Conservation (phyloP, 345 rosid species). For the Salix caprea region DNA sequence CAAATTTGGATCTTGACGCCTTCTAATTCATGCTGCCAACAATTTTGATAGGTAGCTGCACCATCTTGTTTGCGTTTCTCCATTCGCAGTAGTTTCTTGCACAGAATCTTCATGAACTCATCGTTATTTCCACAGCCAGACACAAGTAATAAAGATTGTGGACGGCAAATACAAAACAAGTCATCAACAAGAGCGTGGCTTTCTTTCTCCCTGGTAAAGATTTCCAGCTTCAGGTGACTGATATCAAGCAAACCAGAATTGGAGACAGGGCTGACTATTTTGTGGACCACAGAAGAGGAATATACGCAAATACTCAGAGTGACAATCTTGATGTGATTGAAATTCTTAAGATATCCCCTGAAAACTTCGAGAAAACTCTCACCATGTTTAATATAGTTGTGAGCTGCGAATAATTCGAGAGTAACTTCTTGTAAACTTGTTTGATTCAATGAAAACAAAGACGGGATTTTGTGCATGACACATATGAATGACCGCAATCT, state of each 20-base stretch:
- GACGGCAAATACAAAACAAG: not conserved
- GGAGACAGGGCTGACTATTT: not conserved
- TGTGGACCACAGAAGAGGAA: not conserved
- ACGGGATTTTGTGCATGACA: not conserved
- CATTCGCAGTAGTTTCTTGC: too few species aligned
- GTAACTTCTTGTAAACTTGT: not conserved
- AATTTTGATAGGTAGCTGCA: too few species aligned
- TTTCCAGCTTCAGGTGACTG: not conserved
- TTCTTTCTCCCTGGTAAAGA: not conserved
- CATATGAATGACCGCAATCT: not conserved
- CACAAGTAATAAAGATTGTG: not conserved
- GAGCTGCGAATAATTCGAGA: not conserved
- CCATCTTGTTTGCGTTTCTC: too few species aligned
- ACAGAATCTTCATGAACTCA: not conserved
- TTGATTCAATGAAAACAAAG: not conserved
- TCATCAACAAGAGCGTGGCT: not conserved
- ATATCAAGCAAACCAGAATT: not conserved
- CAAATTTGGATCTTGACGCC: too few species aligned
- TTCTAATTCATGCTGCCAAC: too few species aligned
- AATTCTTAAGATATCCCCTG: not conserved
- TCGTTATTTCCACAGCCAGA: not conserved
- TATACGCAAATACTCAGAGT: not conserved
- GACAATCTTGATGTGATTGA: not conserved
- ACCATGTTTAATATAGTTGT: not conserved
- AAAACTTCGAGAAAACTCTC: not conserved